Evolutionary conservation across 768 basidiomycete genomes (phyloP).

Genomic region (Leucosporidium yakuticum): DNA sequence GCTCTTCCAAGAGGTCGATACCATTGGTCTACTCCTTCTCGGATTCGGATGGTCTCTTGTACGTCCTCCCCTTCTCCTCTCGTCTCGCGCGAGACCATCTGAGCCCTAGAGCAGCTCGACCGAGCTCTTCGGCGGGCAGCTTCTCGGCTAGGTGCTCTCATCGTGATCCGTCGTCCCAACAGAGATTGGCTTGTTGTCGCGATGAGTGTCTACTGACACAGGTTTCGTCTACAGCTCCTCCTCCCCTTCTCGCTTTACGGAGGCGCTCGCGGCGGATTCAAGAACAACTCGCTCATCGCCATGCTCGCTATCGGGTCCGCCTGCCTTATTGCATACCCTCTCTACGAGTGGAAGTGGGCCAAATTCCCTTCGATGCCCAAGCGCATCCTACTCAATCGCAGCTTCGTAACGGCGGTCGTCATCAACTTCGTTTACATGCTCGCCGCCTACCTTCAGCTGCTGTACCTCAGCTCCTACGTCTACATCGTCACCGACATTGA

Average conservation of each 20-base stretch:
- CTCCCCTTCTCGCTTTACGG: conserved; percentile 38
- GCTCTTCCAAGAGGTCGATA: no score
- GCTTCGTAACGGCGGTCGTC: conserved; percentile 23
- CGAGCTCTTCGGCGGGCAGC: no score
- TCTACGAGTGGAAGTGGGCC: conserved; percentile 25
- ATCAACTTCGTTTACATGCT: conserved; percentile 26
- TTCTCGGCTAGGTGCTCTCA: no score
- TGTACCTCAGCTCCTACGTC: conserved; percentile 20
- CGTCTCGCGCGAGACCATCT: no score
- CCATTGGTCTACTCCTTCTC: no score
- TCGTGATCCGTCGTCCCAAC: no score
- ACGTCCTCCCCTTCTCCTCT: no score
- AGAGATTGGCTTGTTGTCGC: no score
- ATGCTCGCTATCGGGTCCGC: conserved; percentile 41
- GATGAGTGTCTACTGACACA: no score
- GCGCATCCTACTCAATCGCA: conserved; percentile 26
- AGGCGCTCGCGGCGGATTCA: conserved; percentile 42
- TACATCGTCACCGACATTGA: conserved; percentile 23
- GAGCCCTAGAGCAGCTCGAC: no score
- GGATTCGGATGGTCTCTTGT: no score
- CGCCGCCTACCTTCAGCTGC: conserved; percentile 15
- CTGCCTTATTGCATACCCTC: conserved; percentile 25
- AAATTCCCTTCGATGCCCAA: conserved; percentile 23
- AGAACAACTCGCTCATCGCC: conserved; percentile 39
- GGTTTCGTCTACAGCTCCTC: conserved; percentile 25